Evolutionary conservation across 164 flowering plant genomes (phyloP).

Genomic region (Brasenia schreberi): DNA sequence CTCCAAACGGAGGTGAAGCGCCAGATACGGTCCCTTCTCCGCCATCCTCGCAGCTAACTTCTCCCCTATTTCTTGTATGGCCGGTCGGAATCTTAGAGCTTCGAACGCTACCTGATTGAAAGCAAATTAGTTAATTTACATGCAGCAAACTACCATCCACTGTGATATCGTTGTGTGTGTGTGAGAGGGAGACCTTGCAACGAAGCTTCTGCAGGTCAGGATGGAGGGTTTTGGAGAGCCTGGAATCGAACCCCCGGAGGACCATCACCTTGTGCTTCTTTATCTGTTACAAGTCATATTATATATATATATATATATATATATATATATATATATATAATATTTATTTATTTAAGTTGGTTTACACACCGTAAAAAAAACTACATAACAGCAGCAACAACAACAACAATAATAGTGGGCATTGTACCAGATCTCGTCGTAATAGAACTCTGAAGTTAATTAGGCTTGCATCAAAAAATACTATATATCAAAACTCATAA

Average conservation of each 20-base stretch:
- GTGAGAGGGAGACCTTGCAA: conserved; percentile 11
- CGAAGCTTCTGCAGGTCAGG: conserved; percentile 19
- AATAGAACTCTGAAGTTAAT: too few species aligned
- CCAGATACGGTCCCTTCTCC: conserved; percentile 8
- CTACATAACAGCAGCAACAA: too few species aligned
- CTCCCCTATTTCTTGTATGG: conserved; percentile 13
- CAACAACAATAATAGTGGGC: too few species aligned
- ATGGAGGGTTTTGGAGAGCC: conserved; percentile 11
- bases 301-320: background rate
- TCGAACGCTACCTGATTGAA: conserved; percentile 13
- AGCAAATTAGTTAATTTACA: background rate
- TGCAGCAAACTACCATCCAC: background rate
- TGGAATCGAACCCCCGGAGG: conserved; percentile 12
- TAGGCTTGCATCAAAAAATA: too few species aligned
- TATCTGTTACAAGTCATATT: conserved; percentile 6
- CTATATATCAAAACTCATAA: too few species aligned
- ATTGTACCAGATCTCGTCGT: too few species aligned
- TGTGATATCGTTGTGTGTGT: background rate
- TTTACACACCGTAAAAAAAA: too few species aligned
- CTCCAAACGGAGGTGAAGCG: conserved; percentile 19
- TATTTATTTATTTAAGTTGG: too few species aligned
- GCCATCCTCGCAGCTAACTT: conserved; percentile 14
- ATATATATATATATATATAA: background rate
- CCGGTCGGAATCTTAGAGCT: conserved; percentile 10
- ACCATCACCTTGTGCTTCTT: conserved; percentile 8